Evolutionary conservation across 331 rosid species (phyloP), one percentile per base, ranked within the genome.

Genomic region (Dryas integrifolia): DNA sequence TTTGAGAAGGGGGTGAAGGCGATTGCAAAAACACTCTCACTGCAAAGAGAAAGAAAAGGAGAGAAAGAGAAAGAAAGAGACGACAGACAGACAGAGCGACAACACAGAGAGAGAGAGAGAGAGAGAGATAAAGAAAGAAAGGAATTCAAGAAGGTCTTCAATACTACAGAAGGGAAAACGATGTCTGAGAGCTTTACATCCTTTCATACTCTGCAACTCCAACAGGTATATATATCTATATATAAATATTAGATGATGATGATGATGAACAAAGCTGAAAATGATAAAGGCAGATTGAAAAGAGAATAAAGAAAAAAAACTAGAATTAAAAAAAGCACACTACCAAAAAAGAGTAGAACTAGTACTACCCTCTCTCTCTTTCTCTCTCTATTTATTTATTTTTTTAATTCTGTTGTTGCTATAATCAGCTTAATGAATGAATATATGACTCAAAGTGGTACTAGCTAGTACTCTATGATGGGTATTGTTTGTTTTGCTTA

Each of bases 121-220:
- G 51, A 67, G 73, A 30, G 73, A 73, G 46, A 47, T 11, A 76
- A 48, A 67, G 64, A 81, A 48, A 74, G 61, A 68, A 47, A 71
- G 65, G 80, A 82, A 78, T 77, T 69, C 80, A 78, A 72, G 88
- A 83, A 78, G 87, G 87, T 86, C 85, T 86, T 85, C 91, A 75
- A 80, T 80, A 77, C 82, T 88, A 72, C 80, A 76, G 79, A 77
- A 81, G 82, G 58, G 97, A 92, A 85, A 92, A 92, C 90, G 92
- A 88, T 90, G 88, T 86, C 87, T 82, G 69, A 82, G 88, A 82
- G 85, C 85, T 86, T 86, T 79, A 73, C 87, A 76, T 82, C 89
- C 87, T 85, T 89, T 87, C 87, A 80, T 84, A 66, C 78, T 73
- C 85, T 87, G 81, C 93, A 83, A 80, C 86, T 86, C 81, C 84